phyloP scores from a whole-genome alignment of 208 protist species.

The Leishmania amazonensis region DNA sequence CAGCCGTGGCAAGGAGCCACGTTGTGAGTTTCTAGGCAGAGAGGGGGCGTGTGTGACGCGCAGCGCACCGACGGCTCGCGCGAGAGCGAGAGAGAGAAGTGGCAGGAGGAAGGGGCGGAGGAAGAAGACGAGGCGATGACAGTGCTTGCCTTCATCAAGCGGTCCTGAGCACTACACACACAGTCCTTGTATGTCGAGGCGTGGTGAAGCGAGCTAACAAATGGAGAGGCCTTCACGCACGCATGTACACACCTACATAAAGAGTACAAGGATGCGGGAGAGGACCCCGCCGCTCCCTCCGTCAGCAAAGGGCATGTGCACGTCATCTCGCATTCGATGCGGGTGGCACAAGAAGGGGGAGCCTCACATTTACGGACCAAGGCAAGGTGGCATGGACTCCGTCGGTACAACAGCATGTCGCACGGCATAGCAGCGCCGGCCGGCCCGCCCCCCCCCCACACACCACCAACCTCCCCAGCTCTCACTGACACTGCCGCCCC shows the following conservation, averaged over 20 bases:
- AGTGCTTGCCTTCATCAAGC: neutral
- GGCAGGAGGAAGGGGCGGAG: neutral
- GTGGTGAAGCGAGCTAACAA: neutral
- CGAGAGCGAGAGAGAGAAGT: neutral
- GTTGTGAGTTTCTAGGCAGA: neutral
- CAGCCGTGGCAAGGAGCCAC: neutral
- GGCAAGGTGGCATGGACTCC: neutral
- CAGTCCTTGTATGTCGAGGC: neutral
- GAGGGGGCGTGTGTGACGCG: neutral
- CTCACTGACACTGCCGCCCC: neutral
- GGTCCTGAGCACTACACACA: neutral
- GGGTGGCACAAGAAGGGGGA: neutral
- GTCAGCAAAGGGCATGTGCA: neutral
- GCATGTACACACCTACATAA: neutral
- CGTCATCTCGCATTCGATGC: neutral
- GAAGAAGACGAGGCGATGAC: conserved; percentile 1
- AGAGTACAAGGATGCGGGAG: neutral
- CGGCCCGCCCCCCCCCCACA: neutral
- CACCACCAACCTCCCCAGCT: neutral
- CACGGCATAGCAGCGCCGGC: neutral
- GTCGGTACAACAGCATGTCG: neutral
- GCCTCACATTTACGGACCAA: neutral
- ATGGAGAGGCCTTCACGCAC: neutral
- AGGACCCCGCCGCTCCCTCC: neutral
- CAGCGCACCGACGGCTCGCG: neutral